Evolutionary conservation across 2,329 filamentous ascomycete genomes (phyloP).

Genomic region (Claviceps pazoutovae): DNA sequence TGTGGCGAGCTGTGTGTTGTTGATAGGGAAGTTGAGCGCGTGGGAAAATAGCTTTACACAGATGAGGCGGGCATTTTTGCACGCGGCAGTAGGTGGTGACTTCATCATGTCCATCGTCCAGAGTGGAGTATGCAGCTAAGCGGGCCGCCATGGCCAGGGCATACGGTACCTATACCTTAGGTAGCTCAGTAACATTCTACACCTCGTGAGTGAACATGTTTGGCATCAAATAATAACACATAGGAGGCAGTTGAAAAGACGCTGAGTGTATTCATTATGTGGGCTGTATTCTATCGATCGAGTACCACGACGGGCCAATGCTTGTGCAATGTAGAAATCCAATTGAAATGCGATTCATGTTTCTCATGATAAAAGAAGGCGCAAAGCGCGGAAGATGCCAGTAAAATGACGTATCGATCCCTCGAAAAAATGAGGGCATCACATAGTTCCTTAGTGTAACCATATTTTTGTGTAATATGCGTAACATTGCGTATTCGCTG

Average conservation of each 20-base stretch:
- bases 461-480: too few relatives aligned
- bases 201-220: neutral
- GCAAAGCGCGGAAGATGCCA: neutral
- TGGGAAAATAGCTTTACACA: too few relatives aligned
- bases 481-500: neutral
- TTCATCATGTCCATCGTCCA: neutral
- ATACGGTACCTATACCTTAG: neutral
- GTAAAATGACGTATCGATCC: neutral
- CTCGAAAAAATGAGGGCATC: neutral
- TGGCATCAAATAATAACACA: neutral
- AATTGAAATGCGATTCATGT: neutral
- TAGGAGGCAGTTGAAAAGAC: neutral
- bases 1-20: neutral
- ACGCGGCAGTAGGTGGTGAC: neutral
- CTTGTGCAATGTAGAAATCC: neutral
- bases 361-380: neutral
- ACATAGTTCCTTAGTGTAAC: neutral
- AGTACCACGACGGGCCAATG: neutral
- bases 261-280: neutral
- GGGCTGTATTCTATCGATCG: neutral
- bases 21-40: neutral
- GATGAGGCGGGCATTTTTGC: neutral
- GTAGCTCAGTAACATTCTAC: neutral
- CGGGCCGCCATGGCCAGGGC: neutral
- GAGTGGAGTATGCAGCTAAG: neutral